Evolutionary conservation across 2,329 filamentous ascomycete species (phyloP), one percentile per base, ranked within the genome.

Genomic region (Colletotrichum plurivorum): DNA sequence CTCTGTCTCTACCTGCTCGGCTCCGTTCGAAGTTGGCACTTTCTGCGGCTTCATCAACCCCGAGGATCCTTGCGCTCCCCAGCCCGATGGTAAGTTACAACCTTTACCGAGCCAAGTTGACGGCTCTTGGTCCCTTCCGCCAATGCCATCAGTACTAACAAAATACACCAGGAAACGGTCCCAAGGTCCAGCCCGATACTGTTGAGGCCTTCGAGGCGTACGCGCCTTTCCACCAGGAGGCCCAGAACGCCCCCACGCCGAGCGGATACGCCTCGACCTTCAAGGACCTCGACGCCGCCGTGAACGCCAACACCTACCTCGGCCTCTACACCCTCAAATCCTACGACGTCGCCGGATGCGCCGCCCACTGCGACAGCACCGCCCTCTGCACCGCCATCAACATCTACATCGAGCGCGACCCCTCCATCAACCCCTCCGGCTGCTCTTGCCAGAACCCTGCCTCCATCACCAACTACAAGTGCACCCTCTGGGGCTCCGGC

Each of bases 401-500:
- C 54, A 66, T 69, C 48, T 69, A 69, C 43, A 36, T 69, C 16
- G 66, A 69, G 66, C 66, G 66, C n/a, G 66, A 69, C 49, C 66
- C 66, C 18, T 66, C 66, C n/a, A 66, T 66, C 49, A 69, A 69
- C 61, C 66, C 66, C 5, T n/a, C 16, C 4, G 22, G 31, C n/a
- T 69, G 66, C 39, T 59, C 61, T 5, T 69, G 66, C 66, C 46
- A 27, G 10, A 66, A 66, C 66, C 66, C 66, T n/a, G 3, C 54
- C 1, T 69, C 66, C 13, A 60, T 69, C 49, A 48, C 66, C 54
- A 69, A 69, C 61, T 69, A 60, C 66, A 69, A 69, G 48, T 69
- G 66, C 54, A 69, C 66, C 7, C 61, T 69, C 15, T 69, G 66
- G 66, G 66, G 66, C 43, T 69, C 66, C 18, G 66, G 66, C 2